These are phyloP conservation scores for Starmerella scarabaei DNA, from an alignment of 805 yeast genomes.

Conservation along the genomic window DNA sequence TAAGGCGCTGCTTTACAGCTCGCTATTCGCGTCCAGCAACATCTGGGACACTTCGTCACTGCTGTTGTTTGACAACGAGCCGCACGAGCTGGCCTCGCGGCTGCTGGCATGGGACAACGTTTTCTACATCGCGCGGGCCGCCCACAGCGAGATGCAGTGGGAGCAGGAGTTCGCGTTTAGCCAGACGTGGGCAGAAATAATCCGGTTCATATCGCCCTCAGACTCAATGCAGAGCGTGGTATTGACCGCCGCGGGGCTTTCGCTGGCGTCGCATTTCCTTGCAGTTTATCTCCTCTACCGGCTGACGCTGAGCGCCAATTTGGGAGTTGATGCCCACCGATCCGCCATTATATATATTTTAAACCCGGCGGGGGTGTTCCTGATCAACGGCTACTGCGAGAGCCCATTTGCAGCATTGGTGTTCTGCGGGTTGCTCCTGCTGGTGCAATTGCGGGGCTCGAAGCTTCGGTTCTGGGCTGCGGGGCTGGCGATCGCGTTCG, in stretches of 20 bases:
- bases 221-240: conserved; percentile 26
- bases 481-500: conserved; percentile 43
- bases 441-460: conserved; percentile 27
- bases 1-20: conserved; percentile 1
- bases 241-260: conserved; percentile 35
- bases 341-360: conserved; percentile 39
- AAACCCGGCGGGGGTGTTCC: conserved; percentile 73
- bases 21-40: conserved; percentile 3
- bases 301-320: neutral
- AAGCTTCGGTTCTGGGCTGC: conserved; percentile 33
- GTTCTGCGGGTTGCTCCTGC: conserved; percentile 41
- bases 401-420: conserved; percentile 50
- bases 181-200: conserved; percentile 54
- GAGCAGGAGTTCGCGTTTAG: conserved; percentile 91
- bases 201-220: conserved; percentile 22
- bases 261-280: conserved; percentile 44
- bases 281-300: conserved; percentile 34
- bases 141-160: conserved; percentile 36
- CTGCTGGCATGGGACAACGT: conserved; percentile 79
- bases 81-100: conserved; percentile 19
- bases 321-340: conserved; percentile 24
- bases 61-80: conserved; percentile 21
- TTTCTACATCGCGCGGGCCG: conserved; percentile 50
- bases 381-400: conserved; percentile 66
- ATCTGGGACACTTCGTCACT: conserved; percentile 31